phyloP scores from a whole-genome alignment of 1,284 basidiomycete genomes.

The Volvariella volvacea region DNA sequence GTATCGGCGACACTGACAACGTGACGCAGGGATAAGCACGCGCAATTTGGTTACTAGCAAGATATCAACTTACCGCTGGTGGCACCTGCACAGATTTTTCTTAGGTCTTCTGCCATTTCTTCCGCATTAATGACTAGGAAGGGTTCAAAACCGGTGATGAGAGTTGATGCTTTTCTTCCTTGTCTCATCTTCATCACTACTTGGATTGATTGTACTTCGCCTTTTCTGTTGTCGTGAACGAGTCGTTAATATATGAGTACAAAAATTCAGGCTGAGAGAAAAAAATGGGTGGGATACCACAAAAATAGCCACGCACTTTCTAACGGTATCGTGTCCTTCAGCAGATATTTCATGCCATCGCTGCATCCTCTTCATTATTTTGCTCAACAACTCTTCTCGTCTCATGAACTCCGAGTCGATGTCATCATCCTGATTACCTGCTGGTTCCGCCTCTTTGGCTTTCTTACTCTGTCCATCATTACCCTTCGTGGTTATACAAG shows the following conservation, averaged over 20 bases:
- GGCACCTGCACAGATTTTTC: constrained; percentile 69
- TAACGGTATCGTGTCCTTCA: constrained; percentile 42
- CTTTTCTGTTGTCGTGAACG: constrained; percentile 54
- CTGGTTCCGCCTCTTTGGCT: constrained; percentile 13
- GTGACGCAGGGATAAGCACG: background rate
- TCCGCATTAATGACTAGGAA: constrained; percentile 61
- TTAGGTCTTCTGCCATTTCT: constrained; percentile 74
- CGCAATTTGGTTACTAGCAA: background rate
- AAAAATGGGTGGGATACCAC: background rate
- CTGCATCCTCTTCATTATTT: constrained; percentile 61
- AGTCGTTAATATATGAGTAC: background rate
- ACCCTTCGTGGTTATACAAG: constrained; percentile 44
- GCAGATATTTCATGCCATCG: constrained; percentile 57
- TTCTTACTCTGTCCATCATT: constrained; percentile 21
- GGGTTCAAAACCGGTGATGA: constrained; percentile 73
- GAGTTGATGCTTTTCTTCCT: constrained; percentile 71
- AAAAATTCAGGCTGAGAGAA: constrained; percentile 1
- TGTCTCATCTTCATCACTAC: constrained; percentile 68
- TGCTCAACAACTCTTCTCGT: constrained; percentile 60
- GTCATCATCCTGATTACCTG: constrained; percentile 19
- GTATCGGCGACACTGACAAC: constrained; percentile 44
- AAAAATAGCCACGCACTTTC: constrained; percentile 40
- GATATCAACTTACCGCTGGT: constrained; percentile 50
- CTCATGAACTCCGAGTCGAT: constrained; percentile 48
- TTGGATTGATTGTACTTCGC: constrained; percentile 60